These are phyloP conservation scores for Plasmodium gaboni DNA, from an alignment of 169 alveolate species.

Conservation along the genomic window DNA sequence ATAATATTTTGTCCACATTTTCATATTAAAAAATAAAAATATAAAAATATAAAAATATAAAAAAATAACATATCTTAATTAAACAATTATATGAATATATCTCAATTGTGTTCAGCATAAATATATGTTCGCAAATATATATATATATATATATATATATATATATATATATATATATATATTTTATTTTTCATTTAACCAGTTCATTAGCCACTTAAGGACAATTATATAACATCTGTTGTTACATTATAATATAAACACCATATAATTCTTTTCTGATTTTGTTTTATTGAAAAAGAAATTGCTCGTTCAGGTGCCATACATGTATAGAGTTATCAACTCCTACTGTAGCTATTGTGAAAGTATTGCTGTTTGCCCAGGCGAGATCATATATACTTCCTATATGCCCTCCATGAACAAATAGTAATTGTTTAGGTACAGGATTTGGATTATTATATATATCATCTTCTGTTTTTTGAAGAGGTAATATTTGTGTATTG, in stretches of 20 bases:
- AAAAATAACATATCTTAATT: no score
- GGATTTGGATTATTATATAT: slow-evolving; percentile 57
- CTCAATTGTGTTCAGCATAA: background rate
- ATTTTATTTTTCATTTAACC: background rate
- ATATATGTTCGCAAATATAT: background rate
- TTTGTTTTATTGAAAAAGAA: slow-evolving; percentile 30
- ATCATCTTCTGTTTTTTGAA: slow-evolving; percentile 49
- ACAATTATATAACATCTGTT: no score
- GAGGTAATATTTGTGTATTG: slow-evolving; percentile 1
- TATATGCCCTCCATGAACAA: slow-evolving; percentile 84
- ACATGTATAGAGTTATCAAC: slow-evolving; percentile 68
- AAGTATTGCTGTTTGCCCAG: slow-evolving; percentile 78
- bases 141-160: background rate
- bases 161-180: background rate
- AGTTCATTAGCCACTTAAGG: no score
- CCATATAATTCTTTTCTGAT: background rate
- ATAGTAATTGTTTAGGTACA: slow-evolving; percentile 78
- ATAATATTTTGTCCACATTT: no score
- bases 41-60: no score
- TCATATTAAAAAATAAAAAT: no score
- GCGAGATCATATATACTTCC: slow-evolving; percentile 83
- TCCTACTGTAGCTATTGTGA: slow-evolving; percentile 54
- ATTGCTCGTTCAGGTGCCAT: slow-evolving; percentile 74
- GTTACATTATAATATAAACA: background rate
- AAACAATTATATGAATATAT: background rate